Evolutionary conservation across 2,329 filamentous ascomycete genomes (phyloP).

Genomic region (Penicillium oxalicum): DNA sequence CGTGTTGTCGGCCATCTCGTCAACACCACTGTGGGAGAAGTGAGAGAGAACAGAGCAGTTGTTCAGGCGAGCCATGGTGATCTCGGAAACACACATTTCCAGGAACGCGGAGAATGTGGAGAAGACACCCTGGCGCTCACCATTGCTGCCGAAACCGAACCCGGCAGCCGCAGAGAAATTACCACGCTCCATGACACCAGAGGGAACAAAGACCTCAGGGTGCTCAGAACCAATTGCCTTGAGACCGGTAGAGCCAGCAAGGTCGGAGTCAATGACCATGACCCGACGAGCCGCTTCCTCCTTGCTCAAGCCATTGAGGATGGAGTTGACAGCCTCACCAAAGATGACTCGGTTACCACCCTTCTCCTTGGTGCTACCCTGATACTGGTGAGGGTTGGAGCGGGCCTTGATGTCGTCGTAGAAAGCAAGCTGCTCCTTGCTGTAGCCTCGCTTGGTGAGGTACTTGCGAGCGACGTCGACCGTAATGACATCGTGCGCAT

Average conservation of each 20-base stretch:
- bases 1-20: constrained; percentile 40
- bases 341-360: constrained; percentile 36
- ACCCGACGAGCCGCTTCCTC: constrained; percentile 34
- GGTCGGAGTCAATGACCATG: constrained; percentile 38
- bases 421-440: constrained; percentile 27
- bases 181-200: constrained; percentile 38
- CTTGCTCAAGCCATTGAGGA: constrained; percentile 33
- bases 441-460: constrained; percentile 34
- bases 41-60: constrained; percentile 35
- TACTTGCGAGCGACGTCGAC: constrained; percentile 35
- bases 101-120: constrained; percentile 39
- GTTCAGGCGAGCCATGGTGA: constrained; percentile 39
- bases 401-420: constrained; percentile 31
- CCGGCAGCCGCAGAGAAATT: constrained; percentile 39
- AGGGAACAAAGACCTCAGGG: constrained; percentile 35
- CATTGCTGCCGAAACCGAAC: constrained; percentile 35
- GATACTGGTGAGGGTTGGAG: constrained; percentile 29
- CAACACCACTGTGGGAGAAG: constrained; percentile 38
- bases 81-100: constrained; percentile 38
- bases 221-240: constrained; percentile 34
- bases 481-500: constrained; percentile 37
- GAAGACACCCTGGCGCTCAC: constrained; percentile 34
- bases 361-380: constrained; percentile 32
- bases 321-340: constrained; percentile 34
- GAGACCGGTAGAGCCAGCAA: constrained; percentile 37